Percentiles rank a stretch among this genome's conserved stretches.
Conservation (phyloP, 192 early-diverging fungal genomes). For the Lobosporangium transversale region DNA sequence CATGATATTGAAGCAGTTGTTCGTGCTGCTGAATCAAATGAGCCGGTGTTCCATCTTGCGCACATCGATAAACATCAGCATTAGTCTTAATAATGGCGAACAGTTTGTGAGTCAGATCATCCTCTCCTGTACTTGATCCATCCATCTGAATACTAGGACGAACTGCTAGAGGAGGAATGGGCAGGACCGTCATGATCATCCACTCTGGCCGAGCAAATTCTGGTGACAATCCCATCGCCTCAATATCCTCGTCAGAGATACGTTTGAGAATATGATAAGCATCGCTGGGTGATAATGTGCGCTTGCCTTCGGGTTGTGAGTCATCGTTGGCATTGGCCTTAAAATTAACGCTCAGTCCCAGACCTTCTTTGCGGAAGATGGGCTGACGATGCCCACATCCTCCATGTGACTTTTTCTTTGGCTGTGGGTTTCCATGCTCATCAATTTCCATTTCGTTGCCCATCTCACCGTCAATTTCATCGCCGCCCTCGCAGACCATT, state of each 20-base stretch:
- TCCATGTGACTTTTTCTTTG: slow-evolving; percentile 75
- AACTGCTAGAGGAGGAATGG: slow-evolving; percentile 96
- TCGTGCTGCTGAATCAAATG: slow-evolving; percentile 93
- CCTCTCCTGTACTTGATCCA: slow-evolving; percentile 87
- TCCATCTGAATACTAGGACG: slow-evolving; percentile 97
- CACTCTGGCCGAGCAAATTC: slow-evolving; percentile 97
- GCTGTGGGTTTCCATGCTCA: slow-evolving; percentile 55
- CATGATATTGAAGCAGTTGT: slow-evolving; percentile 89
- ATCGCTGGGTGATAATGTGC: slow-evolving; percentile 75
- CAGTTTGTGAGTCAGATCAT: slow-evolving; percentile 97
- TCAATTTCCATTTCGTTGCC: slow-evolving; percentile 55
- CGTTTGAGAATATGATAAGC: slow-evolving; percentile 86
- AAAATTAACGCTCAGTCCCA: slow-evolving; percentile 71
- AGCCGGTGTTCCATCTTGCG: slow-evolving; percentile 87
- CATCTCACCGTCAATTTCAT: slow-evolving; percentile 69
- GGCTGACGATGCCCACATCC: slow-evolving; percentile 91
- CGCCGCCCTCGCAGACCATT: slow-evolving; percentile 82
- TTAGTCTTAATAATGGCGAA: slow-evolving; percentile 95
- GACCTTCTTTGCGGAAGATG: slow-evolving; percentile 79
- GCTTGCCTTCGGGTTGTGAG: slow-evolving; percentile 65
- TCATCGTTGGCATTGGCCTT: slow-evolving; percentile 54
- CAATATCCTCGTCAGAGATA: slow-evolving; percentile 87
- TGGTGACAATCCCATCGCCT: slow-evolving; percentile 86
- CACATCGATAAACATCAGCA: slow-evolving; percentile 78
- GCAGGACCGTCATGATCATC: slow-evolving; percentile 95